Base-by-base conservation (phyloP, 2,329 filamentous ascomycete genomes). In the Curvularia hawaiiensis region DNA sequence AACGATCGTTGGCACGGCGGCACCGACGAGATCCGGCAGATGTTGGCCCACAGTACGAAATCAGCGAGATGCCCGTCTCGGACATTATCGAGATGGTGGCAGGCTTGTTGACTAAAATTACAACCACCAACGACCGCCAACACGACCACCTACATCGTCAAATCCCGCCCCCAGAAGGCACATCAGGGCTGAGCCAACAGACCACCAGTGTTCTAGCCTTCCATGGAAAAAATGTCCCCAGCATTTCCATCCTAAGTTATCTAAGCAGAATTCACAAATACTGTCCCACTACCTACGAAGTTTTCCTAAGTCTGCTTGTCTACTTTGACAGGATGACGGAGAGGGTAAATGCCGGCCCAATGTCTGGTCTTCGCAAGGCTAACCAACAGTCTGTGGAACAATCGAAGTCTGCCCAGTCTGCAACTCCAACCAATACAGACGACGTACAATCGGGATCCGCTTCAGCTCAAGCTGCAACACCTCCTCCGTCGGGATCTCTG, bases 301-400 rank as follows among this genome's bases (percentile, higher is more conserved):
- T 99, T 0, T 99, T 99, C 73, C 80, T 99, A 59, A 97, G 93
- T 73, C 79, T 99, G 69, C 80, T 99, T 54, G 93, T 99, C 31
- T 99, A 98, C 78, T 99, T 99, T 78, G 95, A 99, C 75, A 90
- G 95, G 61, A 99, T 99, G 95, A 97, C 94, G 43, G 95, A 98
- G 75, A 86, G 92, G 57, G 92, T 98, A 58, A 98, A 98, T 73
- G 88, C 90, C 44, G 84, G 89, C 56, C 89, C 92, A 7, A 84
- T 90, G 75, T 86, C 89, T 72, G 86, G 84, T 61, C 70, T 88
- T 84, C 78, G 71, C 63, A 79, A 80, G 63, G 78, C 77, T 44
- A 81, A 80, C 80, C 86, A 77, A 72, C 79, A 66, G 76, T 78
- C 78, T 18, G 64, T 80, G 56, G 70, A 79, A 54, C 62, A 75